Base-by-base conservation (phyloP, 768 basidiomycete species). In the Kwoniella heveanensis region DNA sequence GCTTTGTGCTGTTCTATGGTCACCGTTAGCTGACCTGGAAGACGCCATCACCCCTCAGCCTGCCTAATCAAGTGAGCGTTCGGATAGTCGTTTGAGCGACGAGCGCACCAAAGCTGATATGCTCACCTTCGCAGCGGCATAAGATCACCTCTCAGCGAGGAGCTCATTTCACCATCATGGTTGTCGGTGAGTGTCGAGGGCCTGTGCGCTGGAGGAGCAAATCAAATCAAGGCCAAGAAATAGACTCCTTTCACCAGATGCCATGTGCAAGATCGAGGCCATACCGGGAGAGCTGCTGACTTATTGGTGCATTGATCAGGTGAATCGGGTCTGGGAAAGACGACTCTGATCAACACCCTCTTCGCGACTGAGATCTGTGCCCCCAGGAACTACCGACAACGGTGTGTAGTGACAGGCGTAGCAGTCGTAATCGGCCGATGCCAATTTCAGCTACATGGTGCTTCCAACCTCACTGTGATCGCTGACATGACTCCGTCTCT, bases 121-220 rank as follows among this genome's bases (percentile, higher is more conserved):
- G 64, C 49, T 44, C 29, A 32, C 36, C 54, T 26, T 68, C 53
- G 36, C 79, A 97, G 94, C 88, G 90, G 84, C 96, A 99, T 85
- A 97, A 97, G 85, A 98, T 98, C 79, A 93, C 98, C 68, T 94
- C 92, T 67, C 95, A 97, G 84, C 88, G 85, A 77, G 96, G 96
- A 65, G 92, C 90, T 7, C 94, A 97, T 83, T 97, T 97, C 83
- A 98, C 96, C 62, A 87, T 99, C 76, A 99, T 99, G 96, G 96
- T 97, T 49, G 94, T 97, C 65, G 96, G 96, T 92, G 74, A 79
- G 90, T 71, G 27, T 17, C 21, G 48, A 26, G 4, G 48, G 48
- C 22, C 48, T 24, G 48, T 49, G 25, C 48, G 39, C 39, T 44
- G 17, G 39, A 44, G 3, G 39, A 44, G 39, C 39, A 44, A 17